Evolutionary conservation across 306 rosid species (phyloP).

Genomic region (Rosa persica): DNA sequence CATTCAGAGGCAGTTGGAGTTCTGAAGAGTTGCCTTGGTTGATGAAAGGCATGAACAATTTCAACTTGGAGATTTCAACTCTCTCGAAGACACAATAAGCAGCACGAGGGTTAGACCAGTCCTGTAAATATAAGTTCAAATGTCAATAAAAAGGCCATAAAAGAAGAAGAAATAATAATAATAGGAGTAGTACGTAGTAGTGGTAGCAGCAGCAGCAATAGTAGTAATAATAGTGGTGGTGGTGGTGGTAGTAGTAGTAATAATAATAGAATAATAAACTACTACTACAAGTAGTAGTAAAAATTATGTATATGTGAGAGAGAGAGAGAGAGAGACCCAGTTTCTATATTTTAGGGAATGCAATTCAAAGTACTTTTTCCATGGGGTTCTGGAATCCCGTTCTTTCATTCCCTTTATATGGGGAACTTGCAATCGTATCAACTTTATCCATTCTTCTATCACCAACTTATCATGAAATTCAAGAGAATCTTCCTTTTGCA

Average conservation of each 20-base stretch:
- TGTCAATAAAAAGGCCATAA: neutral
- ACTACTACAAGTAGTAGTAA: too few species aligned
- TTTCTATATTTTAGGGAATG: neutral
- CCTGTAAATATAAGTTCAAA: neutral
- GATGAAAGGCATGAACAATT: neutral
- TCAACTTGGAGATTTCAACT: neutral
- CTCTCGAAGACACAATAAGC: neutral
- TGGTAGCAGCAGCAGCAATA: too few species aligned
- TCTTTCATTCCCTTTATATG: neutral
- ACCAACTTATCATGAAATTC: fast-evolving
- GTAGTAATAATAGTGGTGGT: too few species aligned
- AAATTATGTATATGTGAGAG: neutral
- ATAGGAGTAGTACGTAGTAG: too few species aligned
- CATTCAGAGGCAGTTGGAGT: neutral
- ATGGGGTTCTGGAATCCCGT: neutral
- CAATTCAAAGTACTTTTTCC: neutral
- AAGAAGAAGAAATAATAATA: neutral
- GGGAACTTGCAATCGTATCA: neutral
- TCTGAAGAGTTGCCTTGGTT: neutral
- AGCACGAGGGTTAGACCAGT: neutral
- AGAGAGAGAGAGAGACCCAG: neutral
- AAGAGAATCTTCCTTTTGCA: neutral
- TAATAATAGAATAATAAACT: too few species aligned
- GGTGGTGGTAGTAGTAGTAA: too few species aligned
- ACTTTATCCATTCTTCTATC: neutral